These are phyloP conservation scores for Kingdonia uniflora DNA, from an alignment of 164 flowering plant species.

Conservation along the genomic window DNA sequence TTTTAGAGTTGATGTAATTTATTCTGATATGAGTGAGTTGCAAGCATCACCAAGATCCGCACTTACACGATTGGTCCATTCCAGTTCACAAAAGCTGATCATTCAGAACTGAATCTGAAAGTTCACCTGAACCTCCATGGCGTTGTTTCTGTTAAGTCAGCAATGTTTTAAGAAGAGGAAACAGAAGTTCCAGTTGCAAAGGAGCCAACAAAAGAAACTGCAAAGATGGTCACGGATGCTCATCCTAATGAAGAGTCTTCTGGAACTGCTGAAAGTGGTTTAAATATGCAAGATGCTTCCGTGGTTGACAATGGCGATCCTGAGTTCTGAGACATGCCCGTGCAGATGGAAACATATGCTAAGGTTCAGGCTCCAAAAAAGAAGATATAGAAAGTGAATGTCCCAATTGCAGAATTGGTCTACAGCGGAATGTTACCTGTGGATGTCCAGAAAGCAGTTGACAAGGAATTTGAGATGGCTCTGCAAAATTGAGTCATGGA, in stretches of 20 bases:
- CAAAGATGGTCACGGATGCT: constrained; percentile 74
- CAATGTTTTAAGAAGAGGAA: constrained; percentile 74
- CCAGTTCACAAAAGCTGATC: constrained; percentile 52
- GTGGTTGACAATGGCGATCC: constrained; percentile 55
- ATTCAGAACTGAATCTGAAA: constrained; percentile 66
- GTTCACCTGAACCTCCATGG: constrained; percentile 76
- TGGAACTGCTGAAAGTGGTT: constrained; percentile 37
- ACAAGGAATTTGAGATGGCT: constrained; percentile 94
- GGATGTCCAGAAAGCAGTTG: constrained; percentile 76
- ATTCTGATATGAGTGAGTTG: constrained; percentile 55
- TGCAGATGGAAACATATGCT: constrained; percentile 74
- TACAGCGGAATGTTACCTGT: constrained; percentile 50
- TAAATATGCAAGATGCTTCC: constrained; percentile 65
- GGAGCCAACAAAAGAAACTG: constrained; percentile 39
- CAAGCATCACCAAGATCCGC: constrained; percentile 62
- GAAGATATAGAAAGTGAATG: constrained; percentile 62
- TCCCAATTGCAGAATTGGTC: constrained; percentile 57
- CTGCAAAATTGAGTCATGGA: constrained; percentile 92
- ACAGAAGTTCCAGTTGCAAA: constrained; percentile 63
- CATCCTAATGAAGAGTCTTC: constrained; percentile 27
- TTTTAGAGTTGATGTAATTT: constrained; percentile 59
- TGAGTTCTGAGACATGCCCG: constrained; percentile 56
- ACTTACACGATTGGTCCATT: constrained; percentile 80
- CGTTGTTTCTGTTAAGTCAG: constrained; percentile 73
- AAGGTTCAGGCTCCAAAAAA: constrained; percentile 78